phyloP scores from a whole-genome alignment of 2,329 filamentous ascomycete genomes.

The Claviceps digitariae region DNA sequence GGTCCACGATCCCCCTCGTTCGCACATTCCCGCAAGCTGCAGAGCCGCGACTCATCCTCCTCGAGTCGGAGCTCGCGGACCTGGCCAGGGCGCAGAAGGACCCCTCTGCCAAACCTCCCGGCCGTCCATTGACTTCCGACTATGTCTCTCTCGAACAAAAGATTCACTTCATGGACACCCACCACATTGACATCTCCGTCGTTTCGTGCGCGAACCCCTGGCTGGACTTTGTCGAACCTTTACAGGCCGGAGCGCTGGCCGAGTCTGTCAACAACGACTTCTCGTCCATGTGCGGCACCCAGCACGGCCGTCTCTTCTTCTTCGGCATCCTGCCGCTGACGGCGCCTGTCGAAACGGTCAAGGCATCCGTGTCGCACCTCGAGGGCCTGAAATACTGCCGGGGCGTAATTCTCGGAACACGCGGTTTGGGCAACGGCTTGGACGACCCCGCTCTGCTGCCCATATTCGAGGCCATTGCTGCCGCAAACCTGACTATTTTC shows the following conservation, averaged over 20 bases:
- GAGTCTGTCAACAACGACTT: slow-evolving; percentile 64
- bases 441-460: slow-evolving; percentile 64
- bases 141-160: slow-evolving; percentile 74
- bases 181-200: slow-evolving; percentile 70
- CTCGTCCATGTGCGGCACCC: slow-evolving; percentile 51
- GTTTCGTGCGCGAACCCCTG: slow-evolving; percentile 87
- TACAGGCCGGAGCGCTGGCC: slow-evolving; percentile 51
- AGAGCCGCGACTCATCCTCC: slow-evolving; percentile 53
- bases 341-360: slow-evolving; percentile 46
- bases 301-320: slow-evolving; percentile 60
- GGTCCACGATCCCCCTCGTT: slow-evolving; percentile 55
- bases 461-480: slow-evolving; percentile 57
- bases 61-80: slow-evolving; percentile 35
- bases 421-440: slow-evolving; percentile 64
- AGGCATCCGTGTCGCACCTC: slow-evolving; percentile 51
- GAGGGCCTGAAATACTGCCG: slow-evolving; percentile 51
- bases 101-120: slow-evolving; percentile 45
- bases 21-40: slow-evolving; percentile 44
- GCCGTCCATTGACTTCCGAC: slow-evolving; percentile 69
- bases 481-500: slow-evolving; percentile 56
- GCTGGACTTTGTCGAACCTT: slow-evolving; percentile 65
- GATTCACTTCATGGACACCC: slow-evolving; percentile 74
- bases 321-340: slow-evolving; percentile 74
- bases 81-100: slow-evolving; percentile 39
- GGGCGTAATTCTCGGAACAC: slow-evolving; percentile 81